These are phyloP conservation scores for Collybiopsis luxurians DNA, from an alignment of 768 basidiomycete species.

Conservation along the genomic window DNA sequence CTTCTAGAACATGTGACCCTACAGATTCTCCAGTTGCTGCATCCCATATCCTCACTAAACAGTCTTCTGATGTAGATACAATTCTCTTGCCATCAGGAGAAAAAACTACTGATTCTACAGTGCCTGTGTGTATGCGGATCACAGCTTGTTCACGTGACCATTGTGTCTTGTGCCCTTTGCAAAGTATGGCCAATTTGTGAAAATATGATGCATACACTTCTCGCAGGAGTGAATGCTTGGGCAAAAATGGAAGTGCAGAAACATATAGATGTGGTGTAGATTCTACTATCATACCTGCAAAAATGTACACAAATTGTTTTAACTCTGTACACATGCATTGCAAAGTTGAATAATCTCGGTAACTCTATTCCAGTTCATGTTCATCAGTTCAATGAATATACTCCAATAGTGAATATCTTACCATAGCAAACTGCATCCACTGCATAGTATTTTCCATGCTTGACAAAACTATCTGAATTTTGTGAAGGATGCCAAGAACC, in stretches of 20 bases:
- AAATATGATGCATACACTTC: neutral
- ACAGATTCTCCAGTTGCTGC: conserved; percentile 30
- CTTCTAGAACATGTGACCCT: conserved; percentile 10
- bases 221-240: conserved; percentile 12
- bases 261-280: conserved; percentile 19
- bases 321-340: neutral
- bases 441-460: neutral
- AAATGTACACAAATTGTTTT: neutral
- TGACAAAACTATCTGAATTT: neutral
- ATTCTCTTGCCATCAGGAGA: conserved; percentile 48
- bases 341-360: neutral
- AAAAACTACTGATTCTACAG: conserved; percentile 36
- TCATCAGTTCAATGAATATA: too few species aligned
- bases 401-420: neutral
- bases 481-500: neutral
- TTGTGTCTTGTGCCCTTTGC: too few species aligned
- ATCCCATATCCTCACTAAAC: conserved; percentile 53
- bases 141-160: too few species aligned
- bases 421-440: neutral
- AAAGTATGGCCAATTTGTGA: neutral
- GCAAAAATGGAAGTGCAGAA: conserved; percentile 20
- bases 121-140: conserved; percentile 5
- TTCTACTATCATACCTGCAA: conserved; percentile 6
- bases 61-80: conserved; percentile 51
- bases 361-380: too few species aligned